phyloP scores from a whole-genome alignment of 164 flowering plant species.

The Umbilicus rupestris region DNA sequence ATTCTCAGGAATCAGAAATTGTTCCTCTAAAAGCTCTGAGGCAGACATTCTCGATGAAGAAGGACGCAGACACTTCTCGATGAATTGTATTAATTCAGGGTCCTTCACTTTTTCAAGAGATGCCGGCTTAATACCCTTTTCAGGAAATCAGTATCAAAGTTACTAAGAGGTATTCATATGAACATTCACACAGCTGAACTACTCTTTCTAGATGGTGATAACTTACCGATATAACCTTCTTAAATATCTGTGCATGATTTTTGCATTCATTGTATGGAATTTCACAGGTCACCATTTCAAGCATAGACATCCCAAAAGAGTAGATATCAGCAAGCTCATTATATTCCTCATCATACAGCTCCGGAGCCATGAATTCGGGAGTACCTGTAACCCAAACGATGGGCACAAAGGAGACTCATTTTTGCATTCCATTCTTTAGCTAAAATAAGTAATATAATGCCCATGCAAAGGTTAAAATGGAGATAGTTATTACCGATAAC shows the following conservation, averaged over 20 bases:
- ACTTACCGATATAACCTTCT: constrained; percentile 68
- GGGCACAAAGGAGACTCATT: not conserved
- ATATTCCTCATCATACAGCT: constrained; percentile 71
- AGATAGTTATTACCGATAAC: constrained; percentile 48
- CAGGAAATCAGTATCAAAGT: not conserved
- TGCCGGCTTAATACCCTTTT: constrained; percentile 60
- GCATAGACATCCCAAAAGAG: constrained; percentile 77
- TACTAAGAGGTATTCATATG: not conserved
- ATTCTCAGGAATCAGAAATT: not conserved
- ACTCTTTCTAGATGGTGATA: not conserved
- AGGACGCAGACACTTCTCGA: constrained; percentile 53
- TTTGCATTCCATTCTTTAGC: not conserved
- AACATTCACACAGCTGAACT: not conserved
- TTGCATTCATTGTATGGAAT: constrained; percentile 65
- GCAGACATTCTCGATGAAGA: constrained; percentile 35
- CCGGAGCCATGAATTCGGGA: constrained; percentile 21
- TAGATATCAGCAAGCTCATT: constrained; percentile 71
- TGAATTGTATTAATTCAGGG: constrained; percentile 35
- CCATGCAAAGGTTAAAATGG: not conserved
- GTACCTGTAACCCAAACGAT: constrained; percentile 32
- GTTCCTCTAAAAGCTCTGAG: not conserved
- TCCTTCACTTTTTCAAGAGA: constrained; percentile 44
- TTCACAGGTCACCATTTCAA: constrained; percentile 70
- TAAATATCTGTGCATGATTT: constrained; percentile 63
- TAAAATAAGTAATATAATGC: not conserved